phyloP scores from a whole-genome alignment of 2,329 filamentous ascomycete species.

The Claviceps spartinae region DNA sequence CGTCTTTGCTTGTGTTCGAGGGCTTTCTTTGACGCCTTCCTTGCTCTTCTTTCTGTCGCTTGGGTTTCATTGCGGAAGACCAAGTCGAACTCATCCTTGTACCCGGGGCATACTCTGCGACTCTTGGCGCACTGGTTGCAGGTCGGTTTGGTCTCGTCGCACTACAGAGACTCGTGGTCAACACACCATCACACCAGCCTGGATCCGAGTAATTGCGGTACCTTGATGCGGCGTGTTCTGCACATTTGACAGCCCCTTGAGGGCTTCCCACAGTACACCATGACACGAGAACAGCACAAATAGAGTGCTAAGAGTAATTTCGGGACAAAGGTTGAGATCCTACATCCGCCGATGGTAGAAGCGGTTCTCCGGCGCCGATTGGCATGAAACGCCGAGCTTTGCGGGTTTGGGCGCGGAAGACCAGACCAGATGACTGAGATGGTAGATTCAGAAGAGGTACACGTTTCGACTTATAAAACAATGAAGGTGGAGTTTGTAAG shows the following conservation, averaged over 20 bases:
- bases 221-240: constrained; percentile 59
- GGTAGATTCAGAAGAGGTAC: background rate
- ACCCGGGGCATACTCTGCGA: constrained; percentile 49
- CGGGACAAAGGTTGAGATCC: background rate
- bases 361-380: background rate
- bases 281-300: constrained; percentile 18
- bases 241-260: constrained; percentile 63
- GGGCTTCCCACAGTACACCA: constrained; percentile 55
- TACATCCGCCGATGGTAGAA: background rate
- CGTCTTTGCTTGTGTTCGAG: constrained; percentile 22
- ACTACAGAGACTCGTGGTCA: constrained; percentile 26
- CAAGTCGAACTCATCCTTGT: constrained; percentile 58
- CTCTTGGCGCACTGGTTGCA: constrained; percentile 54
- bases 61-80: constrained; percentile 61
- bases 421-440: background rate
- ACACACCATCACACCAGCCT: background rate
- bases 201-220: constrained; percentile 18
- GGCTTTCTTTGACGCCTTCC: constrained; percentile 39
- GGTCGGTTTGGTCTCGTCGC: constrained; percentile 52
- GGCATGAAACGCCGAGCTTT: background rate
- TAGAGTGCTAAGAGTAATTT: background rate
- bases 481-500: background rate
- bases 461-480: background rate
- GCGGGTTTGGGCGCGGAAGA: background rate
- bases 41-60: constrained; percentile 49